A percentile compares a stretch with the other conserved stretches of the same genome.
Evolutionary conservation across 805 yeast species (phyloP).

Genomic region (Candida silvicultrix): DNA sequence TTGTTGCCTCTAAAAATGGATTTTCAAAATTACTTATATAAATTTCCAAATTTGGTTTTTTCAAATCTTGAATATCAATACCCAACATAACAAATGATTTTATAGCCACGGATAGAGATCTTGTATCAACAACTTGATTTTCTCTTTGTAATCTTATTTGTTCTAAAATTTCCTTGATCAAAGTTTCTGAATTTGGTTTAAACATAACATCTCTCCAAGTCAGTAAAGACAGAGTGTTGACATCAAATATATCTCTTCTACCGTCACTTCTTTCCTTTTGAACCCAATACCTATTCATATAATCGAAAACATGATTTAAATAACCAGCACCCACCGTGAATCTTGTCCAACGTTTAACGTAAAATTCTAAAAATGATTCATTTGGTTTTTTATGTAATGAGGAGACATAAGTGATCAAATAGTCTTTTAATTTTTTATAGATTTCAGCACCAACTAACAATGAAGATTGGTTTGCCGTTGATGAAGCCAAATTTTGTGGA

Average conservation of each 20-base stretch:
- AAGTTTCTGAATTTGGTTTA: slow-evolving; percentile 47
- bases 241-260: slow-evolving; percentile 82
- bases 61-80: slow-evolving; percentile 83
- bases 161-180: slow-evolving; percentile 67
- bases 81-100: slow-evolving; percentile 87
- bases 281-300: slow-evolving; percentile 97
- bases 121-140: slow-evolving; percentile 65
- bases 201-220: slow-evolving; percentile 88
- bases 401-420: slow-evolving; percentile 54
- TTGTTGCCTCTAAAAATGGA: slow-evolving; percentile 66
- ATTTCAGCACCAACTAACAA: slow-evolving; percentile 84
- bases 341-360: slow-evolving; percentile 84
- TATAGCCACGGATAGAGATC: slow-evolving; percentile 64
- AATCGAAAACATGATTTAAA: slow-evolving; percentile 88
- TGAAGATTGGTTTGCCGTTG: slow-evolving; percentile 27
- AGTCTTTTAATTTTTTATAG: slow-evolving; percentile 63
- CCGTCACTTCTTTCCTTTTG: slow-evolving; percentile 94
- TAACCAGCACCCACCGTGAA: slow-evolving; percentile 88
- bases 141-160: slow-evolving; percentile 75
- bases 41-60: slow-evolving; percentile 75
- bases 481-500: slow-evolving; percentile 26
- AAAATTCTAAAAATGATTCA: slow-evolving; percentile 73
- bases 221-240: slow-evolving; percentile 78
- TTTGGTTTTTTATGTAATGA: slow-evolving; percentile 42
- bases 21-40: slow-evolving; percentile 77